Evolutionary conservation across 768 basidiomycete species (phyloP).

Genomic region (Mrakia gelida): DNA sequence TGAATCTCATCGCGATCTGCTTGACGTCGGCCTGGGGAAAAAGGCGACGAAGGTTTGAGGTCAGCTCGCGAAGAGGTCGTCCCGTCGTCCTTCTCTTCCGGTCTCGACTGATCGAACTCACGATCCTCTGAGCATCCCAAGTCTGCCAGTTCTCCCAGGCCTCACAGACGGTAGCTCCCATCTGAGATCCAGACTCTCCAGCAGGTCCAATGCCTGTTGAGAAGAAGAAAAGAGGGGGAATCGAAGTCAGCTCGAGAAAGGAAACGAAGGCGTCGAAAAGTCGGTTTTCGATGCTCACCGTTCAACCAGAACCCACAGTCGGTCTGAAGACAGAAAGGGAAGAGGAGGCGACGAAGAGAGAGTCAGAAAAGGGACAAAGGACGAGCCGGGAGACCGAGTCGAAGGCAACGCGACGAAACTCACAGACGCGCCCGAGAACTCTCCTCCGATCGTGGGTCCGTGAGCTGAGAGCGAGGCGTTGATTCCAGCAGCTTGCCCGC

Average conservation of each 20-base stretch:
- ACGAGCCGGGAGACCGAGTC: not conserved
- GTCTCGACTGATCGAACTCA: not conserved
- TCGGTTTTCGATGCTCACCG: constrained; percentile 48
- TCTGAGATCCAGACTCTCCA: not conserved
- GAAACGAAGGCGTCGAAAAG: too few relatives aligned
- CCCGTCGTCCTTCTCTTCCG: not conserved
- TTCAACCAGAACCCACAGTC: constrained; percentile 47
- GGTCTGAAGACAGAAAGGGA: constrained; percentile 30
- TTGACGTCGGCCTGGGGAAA: not conserved
- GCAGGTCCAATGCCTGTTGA: constrained; percentile 2
- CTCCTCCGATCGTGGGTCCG: constrained; percentile 77
- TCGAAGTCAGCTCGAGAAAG: not conserved
- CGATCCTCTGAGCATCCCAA: constrained; percentile 20
- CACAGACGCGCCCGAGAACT: constrained; percentile 49
- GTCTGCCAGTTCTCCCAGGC: constrained; percentile 17
- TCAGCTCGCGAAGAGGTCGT: constrained; percentile 1
- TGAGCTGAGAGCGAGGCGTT: constrained; percentile 74
- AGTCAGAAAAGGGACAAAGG: not conserved
- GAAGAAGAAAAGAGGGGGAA: not conserved
- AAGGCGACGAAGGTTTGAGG: not conserved
- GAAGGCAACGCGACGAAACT: not conserved
- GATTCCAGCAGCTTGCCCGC: constrained; percentile 61
- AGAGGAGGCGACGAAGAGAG: not conserved
- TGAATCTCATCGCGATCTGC: constrained; percentile 12
- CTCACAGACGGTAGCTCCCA: not conserved